These are phyloP conservation scores for Tetrapyrgos nigripes DNA, from an alignment of 1,284 basidiomycete species.

Conservation along the genomic window DNA sequence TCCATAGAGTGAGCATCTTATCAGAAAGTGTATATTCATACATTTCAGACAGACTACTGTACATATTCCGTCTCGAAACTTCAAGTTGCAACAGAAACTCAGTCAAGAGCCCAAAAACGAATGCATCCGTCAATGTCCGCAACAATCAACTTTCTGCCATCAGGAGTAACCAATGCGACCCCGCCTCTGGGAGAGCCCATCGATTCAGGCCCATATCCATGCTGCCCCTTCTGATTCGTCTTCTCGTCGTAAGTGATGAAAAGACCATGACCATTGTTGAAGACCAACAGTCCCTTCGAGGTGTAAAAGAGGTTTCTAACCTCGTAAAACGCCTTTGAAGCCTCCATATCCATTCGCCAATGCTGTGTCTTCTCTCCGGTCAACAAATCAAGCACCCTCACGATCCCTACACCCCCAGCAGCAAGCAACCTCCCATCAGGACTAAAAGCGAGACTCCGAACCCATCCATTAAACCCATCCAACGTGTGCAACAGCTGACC, in stretches of 20 bases:
- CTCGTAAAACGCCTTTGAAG: neutral
- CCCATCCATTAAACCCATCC: neutral
- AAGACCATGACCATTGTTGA: neutral
- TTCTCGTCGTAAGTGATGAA: neutral
- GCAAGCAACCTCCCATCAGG: neutral
- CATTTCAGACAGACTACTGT: too few relatives aligned
- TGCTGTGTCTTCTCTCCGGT: neutral
- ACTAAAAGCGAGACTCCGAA: neutral
- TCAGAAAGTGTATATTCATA: too few relatives aligned
- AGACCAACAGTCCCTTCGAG: neutral
- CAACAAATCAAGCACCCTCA: neutral
- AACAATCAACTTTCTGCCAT: neutral
- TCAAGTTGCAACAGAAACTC: too few relatives aligned
- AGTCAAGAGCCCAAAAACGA: neutral
- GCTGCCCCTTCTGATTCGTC: neutral
- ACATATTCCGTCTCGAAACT: too few relatives aligned
- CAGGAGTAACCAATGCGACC: neutral
- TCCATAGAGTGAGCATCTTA: too few relatives aligned
- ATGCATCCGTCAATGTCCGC: constrained; percentile 2
- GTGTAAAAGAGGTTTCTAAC: neutral
- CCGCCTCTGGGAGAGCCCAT: neutral
- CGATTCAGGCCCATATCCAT: neutral
- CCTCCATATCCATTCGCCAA: neutral
- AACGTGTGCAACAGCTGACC: constrained; percentile 2
- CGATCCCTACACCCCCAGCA: neutral